phyloP scores from a whole-genome alignment of 2,329 filamentous ascomycete species.

The Pseudogymnoascus sp. region DNA sequence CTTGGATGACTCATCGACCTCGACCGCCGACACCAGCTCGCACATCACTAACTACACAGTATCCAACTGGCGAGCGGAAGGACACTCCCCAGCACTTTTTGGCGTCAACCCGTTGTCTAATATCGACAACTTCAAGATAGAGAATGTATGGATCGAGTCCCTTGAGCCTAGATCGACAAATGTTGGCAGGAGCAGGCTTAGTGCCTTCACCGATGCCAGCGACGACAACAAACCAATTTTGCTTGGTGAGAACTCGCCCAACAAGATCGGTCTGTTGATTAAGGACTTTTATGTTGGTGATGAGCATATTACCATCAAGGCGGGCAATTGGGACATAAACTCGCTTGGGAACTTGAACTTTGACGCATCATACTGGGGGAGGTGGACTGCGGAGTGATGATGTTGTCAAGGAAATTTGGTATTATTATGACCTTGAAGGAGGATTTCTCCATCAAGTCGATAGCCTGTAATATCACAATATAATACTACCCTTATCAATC shows the following conservation, averaged over 20 bases:
- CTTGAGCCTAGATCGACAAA: conserved; percentile 2
- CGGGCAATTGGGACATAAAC: conserved; percentile 2
- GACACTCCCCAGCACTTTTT: neutral
- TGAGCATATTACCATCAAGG: neutral
- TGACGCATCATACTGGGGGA: neutral
- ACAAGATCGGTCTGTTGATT: neutral
- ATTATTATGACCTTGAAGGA: neutral
- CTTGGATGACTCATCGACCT: neutral
- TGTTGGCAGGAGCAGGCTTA: neutral
- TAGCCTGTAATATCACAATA: neutral
- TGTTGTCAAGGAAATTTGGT: neutral
- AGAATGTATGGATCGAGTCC: conserved; percentile 5
- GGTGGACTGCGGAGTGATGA: neutral
- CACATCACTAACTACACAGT: neutral
- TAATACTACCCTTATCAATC: neutral
- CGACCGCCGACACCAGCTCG: conserved; percentile 4
- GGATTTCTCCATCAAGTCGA: neutral
- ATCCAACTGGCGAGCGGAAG: conserved; percentile 5
- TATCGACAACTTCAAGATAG: neutral
- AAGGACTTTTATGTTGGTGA: conserved; percentile 8
- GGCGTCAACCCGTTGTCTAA: conserved; percentile 8
- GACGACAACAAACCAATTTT: neutral
- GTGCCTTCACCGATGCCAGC: conserved; percentile 2
- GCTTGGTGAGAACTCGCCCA: conserved; percentile 6
- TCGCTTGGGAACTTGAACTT: conserved; percentile 3